Percentiles rank a stretch among this genome's conserved stretches.
Evolutionary conservation across 805 yeast genomes (phyloP).

Genomic region (Yarrowia sp.): DNA sequence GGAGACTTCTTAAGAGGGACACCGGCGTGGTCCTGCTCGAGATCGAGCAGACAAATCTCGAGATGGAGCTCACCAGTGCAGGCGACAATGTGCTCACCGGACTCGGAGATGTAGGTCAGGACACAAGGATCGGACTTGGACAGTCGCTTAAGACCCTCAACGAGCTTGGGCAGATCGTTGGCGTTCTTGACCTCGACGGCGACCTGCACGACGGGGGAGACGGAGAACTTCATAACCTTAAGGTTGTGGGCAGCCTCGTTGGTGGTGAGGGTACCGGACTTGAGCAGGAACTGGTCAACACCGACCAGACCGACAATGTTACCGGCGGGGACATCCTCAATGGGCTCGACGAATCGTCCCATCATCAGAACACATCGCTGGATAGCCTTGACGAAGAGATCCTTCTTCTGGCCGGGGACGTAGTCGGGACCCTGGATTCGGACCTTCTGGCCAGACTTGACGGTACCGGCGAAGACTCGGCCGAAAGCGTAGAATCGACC

Average conservation of each 20-base stretch:
- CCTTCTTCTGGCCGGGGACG: constrained; percentile 98
- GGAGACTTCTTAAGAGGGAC: constrained; percentile 96
- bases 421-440: constrained; percentile 99
- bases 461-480: constrained; percentile 99
- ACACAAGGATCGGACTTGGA: constrained; percentile 99
- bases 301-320: constrained; percentile 99
- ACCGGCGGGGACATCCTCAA: constrained; percentile 99
- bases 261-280: constrained; percentile 99
- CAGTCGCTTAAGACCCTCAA: constrained; percentile 99
- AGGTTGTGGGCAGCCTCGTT: constrained; percentile 96
- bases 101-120: constrained; percentile 79
- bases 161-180: constrained; percentile 98
- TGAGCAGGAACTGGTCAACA: constrained; percentile 99
- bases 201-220: constrained; percentile 99
- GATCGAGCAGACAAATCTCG: constrained; percentile 95
- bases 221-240: constrained; percentile 99
- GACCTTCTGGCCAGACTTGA: constrained; percentile 97
- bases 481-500: constrained; percentile 99
- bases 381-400: constrained; percentile 93
- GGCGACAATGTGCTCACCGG: constrained; percentile 99
- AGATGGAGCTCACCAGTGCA: constrained; percentile 99
- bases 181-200: constrained; percentile 99
- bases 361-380: constrained; percentile 99
- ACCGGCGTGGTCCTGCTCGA: constrained; percentile 99
- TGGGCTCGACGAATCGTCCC: constrained; percentile 98